Evolutionary conservation across 2,329 filamentous ascomycete species (phyloP).

Genomic region (Phaeophleospora eucalypticola): DNA sequence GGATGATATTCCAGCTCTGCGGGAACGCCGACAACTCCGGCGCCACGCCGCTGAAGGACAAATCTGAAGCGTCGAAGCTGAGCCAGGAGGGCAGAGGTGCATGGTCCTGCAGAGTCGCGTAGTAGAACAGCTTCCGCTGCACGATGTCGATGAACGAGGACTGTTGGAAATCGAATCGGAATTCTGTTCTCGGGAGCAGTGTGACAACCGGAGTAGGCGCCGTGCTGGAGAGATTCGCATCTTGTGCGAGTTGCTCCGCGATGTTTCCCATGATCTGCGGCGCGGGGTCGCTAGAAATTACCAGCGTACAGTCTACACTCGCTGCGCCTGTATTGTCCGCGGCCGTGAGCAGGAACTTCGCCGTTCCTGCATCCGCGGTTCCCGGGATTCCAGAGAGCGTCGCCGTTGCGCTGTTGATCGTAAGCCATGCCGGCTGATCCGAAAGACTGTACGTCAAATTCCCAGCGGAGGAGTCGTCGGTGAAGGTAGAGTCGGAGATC

Average conservation of each 20-base stretch:
- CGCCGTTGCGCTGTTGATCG: constrained; percentile 60
- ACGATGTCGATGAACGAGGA: constrained; percentile 57
- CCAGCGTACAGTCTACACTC: constrained; percentile 63
- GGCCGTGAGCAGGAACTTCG: constrained; percentile 64
- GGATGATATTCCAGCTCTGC: constrained; percentile 65
- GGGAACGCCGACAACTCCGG: constrained; percentile 64
- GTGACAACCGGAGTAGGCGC: constrained; percentile 53
- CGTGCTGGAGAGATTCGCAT: constrained; percentile 52
- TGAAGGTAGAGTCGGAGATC: constrained; percentile 72
- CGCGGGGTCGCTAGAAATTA: constrained; percentile 58
- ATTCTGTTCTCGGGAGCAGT: constrained; percentile 33
- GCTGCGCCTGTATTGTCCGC: constrained; percentile 62
- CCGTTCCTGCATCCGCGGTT: constrained; percentile 53
- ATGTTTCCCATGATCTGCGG: constrained; percentile 56
- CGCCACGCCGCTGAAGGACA: constrained; percentile 68
- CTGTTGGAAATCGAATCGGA: constrained; percentile 41
- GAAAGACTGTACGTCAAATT: constrained; percentile 63
- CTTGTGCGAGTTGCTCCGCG: constrained; percentile 53
- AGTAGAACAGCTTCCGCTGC: constrained; percentile 59
- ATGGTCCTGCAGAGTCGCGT: constrained; percentile 70
- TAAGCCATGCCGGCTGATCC: constrained; percentile 68
- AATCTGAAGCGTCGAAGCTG: constrained; percentile 59
- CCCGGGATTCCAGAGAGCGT: constrained; percentile 68
- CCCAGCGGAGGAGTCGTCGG: constrained; percentile 44
- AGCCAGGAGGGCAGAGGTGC: constrained; percentile 86